Percentiles rank a stretch among this genome's conserved stretches.
Evolutionary conservation across 2,329 filamentous ascomycete genomes (phyloP).

Genomic region (Piedraia hortae): DNA sequence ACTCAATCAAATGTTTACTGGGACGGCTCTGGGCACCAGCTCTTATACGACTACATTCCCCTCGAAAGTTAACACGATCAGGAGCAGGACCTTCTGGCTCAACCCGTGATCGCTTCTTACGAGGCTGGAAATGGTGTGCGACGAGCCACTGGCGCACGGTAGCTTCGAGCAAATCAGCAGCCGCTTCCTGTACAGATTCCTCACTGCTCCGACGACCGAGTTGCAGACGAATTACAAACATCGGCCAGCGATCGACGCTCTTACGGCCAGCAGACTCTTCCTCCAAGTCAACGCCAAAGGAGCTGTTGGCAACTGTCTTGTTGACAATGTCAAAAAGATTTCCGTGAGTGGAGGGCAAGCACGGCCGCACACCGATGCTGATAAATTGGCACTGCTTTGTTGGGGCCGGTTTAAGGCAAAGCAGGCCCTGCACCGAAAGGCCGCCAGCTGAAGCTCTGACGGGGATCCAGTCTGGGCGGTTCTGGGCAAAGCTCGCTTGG

Average conservation of each 20-base stretch:
- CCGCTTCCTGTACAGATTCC: conserved; percentile 1
- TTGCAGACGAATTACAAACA: conserved; percentile 46
- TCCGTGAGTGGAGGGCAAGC: conserved; percentile 31
- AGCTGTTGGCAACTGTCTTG: conserved; percentile 43
- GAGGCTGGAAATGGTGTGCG: conserved; percentile 39
- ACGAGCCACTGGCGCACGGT: conserved; percentile 50
- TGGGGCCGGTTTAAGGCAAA: conserved; percentile 43
- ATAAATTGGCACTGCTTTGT: conserved; percentile 56
- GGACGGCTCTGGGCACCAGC: no score
- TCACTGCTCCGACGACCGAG: conserved; percentile 3
- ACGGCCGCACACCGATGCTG: conserved; percentile 43
- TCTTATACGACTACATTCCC: no score
- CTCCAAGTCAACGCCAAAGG: conserved; percentile 39
- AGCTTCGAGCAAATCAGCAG: conserved; percentile 29
- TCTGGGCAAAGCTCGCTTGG: conserved; percentile 32
- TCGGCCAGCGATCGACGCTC: conserved; percentile 56
- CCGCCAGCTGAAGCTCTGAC: conserved; percentile 36
- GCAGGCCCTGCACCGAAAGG: conserved; percentile 38
- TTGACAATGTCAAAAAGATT: conserved; percentile 57
- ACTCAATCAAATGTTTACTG: no score
- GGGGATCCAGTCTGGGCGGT: conserved; percentile 35
- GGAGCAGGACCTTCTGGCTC: no score
- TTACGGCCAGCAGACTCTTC: conserved; percentile 23
- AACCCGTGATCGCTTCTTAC: no score
- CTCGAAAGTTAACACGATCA: no score